These are phyloP conservation scores for Aspergillus arachidicola DNA, from an alignment of 2,329 filamentous ascomycete genomes.

Conservation along the genomic window DNA sequence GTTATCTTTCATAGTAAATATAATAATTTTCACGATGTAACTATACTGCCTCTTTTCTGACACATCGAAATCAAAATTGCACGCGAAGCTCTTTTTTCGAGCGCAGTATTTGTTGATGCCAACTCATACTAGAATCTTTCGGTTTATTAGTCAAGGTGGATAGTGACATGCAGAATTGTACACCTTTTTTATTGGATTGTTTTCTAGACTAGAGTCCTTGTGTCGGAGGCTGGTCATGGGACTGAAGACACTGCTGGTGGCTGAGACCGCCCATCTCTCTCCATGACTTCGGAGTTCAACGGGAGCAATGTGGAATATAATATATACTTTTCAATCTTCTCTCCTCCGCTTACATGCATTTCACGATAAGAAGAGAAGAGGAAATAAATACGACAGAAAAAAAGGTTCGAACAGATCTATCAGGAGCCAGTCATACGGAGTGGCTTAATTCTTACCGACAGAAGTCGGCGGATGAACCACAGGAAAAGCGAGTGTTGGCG, in stretches of 20 bases:
- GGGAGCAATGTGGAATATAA: not conserved
- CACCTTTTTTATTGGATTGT: not conserved
- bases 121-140: too few relatives aligned
- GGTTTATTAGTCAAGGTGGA: too few relatives aligned
- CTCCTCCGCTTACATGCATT: not conserved
- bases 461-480: too few relatives aligned
- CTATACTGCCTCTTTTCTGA: constrained; percentile 19
- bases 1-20: not conserved
- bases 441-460: too few relatives aligned
- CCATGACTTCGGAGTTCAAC: not conserved
- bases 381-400: not conserved
- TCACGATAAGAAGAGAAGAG: not conserved
- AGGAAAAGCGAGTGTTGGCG: not conserved
- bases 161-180: too few relatives aligned
- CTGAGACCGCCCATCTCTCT: not conserved
- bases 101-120: not conserved
- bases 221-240: not conserved
- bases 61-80: not conserved
- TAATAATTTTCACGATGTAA: constrained; percentile 19
- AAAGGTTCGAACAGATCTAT: too few relatives aligned
- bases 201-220: not conserved
- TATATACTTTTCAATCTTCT: not conserved
- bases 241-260: not conserved
- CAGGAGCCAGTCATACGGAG: too few relatives aligned
- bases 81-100: not conserved